Evolutionary conservation across 139 green algal genomes (phyloP), one percentile per base, ranked within the genome.

Genomic region (Chlorella sp.): DNA sequence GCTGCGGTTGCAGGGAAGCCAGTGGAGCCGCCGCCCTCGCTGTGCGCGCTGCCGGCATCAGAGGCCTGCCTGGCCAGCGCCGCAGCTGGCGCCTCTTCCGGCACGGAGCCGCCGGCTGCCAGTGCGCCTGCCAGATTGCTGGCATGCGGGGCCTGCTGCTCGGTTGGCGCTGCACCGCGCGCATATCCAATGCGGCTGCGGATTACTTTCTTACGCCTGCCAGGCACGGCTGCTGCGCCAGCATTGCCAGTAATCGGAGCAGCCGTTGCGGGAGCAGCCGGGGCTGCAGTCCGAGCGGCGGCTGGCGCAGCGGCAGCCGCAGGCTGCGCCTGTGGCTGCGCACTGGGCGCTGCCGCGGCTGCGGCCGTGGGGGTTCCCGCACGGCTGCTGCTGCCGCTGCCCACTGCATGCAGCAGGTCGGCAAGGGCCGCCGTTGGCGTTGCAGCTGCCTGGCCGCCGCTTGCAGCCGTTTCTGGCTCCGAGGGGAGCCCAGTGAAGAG

Each of bases 131-230:
- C 66, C 26, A 88, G 84, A 28, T 3, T 66, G 39, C 16, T 28
- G 30, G 84, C 39, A 36, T 81, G 57, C 30, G 32, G 24, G 14
- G 60, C 9, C 30, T 75, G 48, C 30, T 30, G n/a, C 21, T 53
- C 66, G 26, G 39, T 16, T 0, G 68, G 57, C 24, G 84, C 30
- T 34, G 66, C 68, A 12, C 32, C 15, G 39, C 84, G 84, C 0
- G 84, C 84, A 30, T 88, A 88, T 24, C 84, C 84, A 18, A 88
- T 88, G 40, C 84, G 84, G 68, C 84, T 88, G 71, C 84, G 71
- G 22, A 88, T 88, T 68, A 88, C 68, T 40, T 88, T 88, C 84
- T 88, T 88, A 53, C 81, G 81, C n/a, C 81, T 21, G 53, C 81
- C 81, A 48, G 81, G n/a, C 24, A n/a, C n/a, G 24, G 53, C 53